Base-by-base conservation (phyloP, 495 filamentous ascomycete species). In the Xylaria intraflava region DNA sequence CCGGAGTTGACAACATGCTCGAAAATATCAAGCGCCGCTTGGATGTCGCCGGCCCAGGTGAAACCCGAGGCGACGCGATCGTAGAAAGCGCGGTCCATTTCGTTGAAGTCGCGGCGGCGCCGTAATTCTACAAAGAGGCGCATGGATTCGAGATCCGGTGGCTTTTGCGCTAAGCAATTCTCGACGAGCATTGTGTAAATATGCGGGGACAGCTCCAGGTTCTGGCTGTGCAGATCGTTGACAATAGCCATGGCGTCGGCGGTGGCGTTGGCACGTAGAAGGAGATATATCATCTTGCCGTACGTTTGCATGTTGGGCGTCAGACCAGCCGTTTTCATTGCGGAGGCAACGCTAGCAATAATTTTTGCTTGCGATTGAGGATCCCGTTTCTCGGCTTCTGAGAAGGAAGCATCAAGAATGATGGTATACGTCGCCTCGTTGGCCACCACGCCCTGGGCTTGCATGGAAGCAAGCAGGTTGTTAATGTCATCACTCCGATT, bases 161-260 rank as follows among this genome's bases (percentile, higher is more conserved):
- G 77, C n/a, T 62, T 12, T 55, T 62, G 72, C 3, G 65, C 35
- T 62, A 89, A 89, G 67, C 83, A 83, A 67, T 85, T 69, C n/a
- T 80, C 75, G n/a, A 84, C 61, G 7, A 91, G 72, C 59, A 83
- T 83, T 23, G 86, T 87, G 73, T 86, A 87, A 60, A 89, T 78
- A 49, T 85, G 77, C 5, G 76, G 58, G 2, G 75, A 76, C 0
- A 83, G 74, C 57, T 75, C 65, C 26, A 86, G 55, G 8, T 73
- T 72, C 40, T 70, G 61, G 3, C 46, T 38, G 55, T 68, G 66
- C 71, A 92, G 86, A 60, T 84, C 78, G 1, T 68, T 68, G 11
- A 90, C 71, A 3, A 90, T 72, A 14, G 68, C 72, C 35, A 77
- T 75, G n/a, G 84, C 79, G 49, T 78, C 77, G 1, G 62, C 33